Base-by-base conservation (phyloP, 176 grass and related monocot genomes). In the Typha latifolia region DNA sequence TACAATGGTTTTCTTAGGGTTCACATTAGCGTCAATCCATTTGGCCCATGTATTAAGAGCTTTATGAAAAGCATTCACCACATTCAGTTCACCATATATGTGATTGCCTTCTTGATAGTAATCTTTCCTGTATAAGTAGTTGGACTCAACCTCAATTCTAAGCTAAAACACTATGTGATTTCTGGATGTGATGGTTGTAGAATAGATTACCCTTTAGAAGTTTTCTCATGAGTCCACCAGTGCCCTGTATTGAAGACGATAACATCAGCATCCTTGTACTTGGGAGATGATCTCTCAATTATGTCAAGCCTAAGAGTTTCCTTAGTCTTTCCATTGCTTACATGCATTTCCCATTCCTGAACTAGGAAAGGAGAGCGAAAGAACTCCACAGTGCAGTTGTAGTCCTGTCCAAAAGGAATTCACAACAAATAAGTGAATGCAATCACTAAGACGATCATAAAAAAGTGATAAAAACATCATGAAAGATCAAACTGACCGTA, bases 161-260 rank as follows among this genome's bases (percentile, higher is more conserved):
- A 9, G 22, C 53, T 59, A 70, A 19, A 48, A n/a, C 20, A 12
- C 3, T 15, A 12, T 51, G 4, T 9, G 7, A 3, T 12, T 67
- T 8, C 16, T 12, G 21, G 14, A 57, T 55, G 15, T 70, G 23
- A 10, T 11, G 31, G 12, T 13, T 55, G 20, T 14, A 61, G 64
- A 50, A 76, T 62, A 61, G 74, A 1, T 63, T 87, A 99, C 95
- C 95, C 95, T 83, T 90, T 79, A 29, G 89, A 51, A 31, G 95
- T 99, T 74, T 99, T 99, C 76, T 92, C 88, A 32, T 99, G 95
- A 26, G 95, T 99, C 95, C 95, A 99, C 89, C 95, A 94, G 69
- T 99, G 95, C 59, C 95, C 95, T 4, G 95, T 87, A 74, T 99
- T 99, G 81, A 93, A 99, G 73, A 99, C 81, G 47, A 99, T 78